Base-by-base conservation (phyloP, 306 rosid genomes). In the Quillaja saponaria region DNA sequence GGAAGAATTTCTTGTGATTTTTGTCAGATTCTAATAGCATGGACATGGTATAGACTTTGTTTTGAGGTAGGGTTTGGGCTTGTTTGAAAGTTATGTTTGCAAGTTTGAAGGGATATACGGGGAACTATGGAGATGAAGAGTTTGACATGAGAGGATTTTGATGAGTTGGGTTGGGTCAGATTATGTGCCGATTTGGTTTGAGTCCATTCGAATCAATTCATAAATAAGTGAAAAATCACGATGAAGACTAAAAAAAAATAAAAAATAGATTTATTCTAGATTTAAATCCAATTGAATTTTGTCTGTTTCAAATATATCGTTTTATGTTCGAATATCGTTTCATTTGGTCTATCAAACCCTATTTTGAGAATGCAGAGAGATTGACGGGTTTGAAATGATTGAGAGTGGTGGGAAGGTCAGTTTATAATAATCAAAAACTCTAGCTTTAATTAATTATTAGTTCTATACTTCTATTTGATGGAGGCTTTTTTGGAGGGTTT, bases 341-440 rank as follows among this genome's bases (percentile, higher is more conserved):
- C n/a, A n/a, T n/a, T n/a, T n/a, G n/a, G n/a, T n/a, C n/a, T n/a
- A n/a, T n/a, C n/a, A n/a, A n/a, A n/a, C n/a, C n/a, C n/a, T n/a
- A n/a, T n/a, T 74, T 63, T 66, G 80, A 64, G 88, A 73, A 75
- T 68, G 71, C 66, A 73, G 75, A 68, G 80, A 69, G 79, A 74
- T 73, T 61, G 64, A 81, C 54, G 82, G 78, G 75, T 58, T 78
- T 72, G 83, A 69, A 79, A 88, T 88, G 86, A 85, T 85, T 79
- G 87, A 74, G 69, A 50, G 69, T 78, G 61, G 82, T 83, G 83
- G 83, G 79, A 74, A 74, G 80, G 64, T 75, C 49, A 64, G 85
- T 79, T 74, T 70, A 67, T 66, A 74, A 57, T 73, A 71, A 82
- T 77, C 73, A 79, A 80, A 13, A 56, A 67, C 47, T 65, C 54